phyloP scores from a whole-genome alignment of 495 filamentous ascomycete species.

The Collariella sp. region DNA sequence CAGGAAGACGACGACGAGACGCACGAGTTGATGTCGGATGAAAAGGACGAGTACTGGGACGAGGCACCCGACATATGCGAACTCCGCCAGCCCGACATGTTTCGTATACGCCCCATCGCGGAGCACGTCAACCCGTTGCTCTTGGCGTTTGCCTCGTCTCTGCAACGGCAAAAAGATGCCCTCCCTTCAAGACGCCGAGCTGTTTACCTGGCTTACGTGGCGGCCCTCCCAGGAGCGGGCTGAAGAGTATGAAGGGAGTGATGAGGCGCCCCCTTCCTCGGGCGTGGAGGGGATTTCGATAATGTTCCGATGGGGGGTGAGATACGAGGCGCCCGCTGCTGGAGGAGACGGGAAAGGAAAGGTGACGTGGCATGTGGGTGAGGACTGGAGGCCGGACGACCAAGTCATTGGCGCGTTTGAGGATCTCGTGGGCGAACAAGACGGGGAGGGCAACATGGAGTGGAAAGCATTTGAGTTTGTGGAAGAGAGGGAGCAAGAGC shows the following conservation, averaged over 20 bases:
- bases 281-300: background rate
- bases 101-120: slow-evolving; percentile 20
- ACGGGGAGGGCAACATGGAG: background rate
- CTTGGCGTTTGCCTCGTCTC: slow-evolving; percentile 16
- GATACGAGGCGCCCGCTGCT: background rate
- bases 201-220: background rate
- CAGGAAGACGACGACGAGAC: slow-evolving; percentile 18
- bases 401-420: background rate
- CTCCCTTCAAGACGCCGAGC: background rate
- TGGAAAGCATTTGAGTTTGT: background rate
- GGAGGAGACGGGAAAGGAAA: background rate
- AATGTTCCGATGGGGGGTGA: background rate
- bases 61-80: background rate
- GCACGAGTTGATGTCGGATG: slow-evolving; percentile 16
- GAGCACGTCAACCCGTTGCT: slow-evolving; percentile 21
- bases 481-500: background rate
- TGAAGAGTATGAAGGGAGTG: background rate
- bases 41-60: slow-evolving; percentile 19
- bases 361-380: background rate
- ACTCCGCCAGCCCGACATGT: slow-evolving; percentile 20
- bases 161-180: slow-evolving; percentile 1
- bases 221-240: background rate
- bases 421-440: background rate
- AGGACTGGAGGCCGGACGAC: background rate
- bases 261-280: background rate